Base-by-base conservation (phyloP, 352 stramenopile genomes). In the Aphanomyces stellatus region DNA sequence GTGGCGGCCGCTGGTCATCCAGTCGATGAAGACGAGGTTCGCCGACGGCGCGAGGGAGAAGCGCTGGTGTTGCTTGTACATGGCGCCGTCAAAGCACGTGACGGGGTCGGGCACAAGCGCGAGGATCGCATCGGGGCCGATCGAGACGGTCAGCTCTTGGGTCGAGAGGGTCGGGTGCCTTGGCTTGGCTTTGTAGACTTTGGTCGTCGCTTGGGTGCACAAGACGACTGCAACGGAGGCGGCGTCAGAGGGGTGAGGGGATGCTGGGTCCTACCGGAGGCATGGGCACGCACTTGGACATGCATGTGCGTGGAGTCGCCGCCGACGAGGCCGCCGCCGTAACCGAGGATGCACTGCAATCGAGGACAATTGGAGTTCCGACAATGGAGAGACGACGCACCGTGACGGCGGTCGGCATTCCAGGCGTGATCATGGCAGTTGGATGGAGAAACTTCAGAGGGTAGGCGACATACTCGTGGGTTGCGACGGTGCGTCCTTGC, bases 371-470 rank as follows among this genome's bases (percentile, higher is more conserved):
- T 60, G 40, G 28, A 51, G 31, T 7, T 49, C 51, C 1, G 22
- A 17, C 37, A 15, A 56, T 33, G 5, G n/a, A n/a, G n/a, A n/a
- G n/a, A n/a, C n/a, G n/a, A 8, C 79, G 40, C 43, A 92, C 86
- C 57, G 82, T 91, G 51, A 93, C 81, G 69, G 77, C 87, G 22
- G 84, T 90, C 69, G 88, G 81, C 48, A 83, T 85, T 28, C 72
- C 53, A 35, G 82, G 81, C 55, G 81, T 75, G 37, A 91, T 80
- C 19, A 77, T 80, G 17, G 73, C 74, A 37, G 76, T 78, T 43
- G 86, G 86, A 37, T 92, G 86, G 28, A 95, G 76, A 70, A 95
- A 95, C 70, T 95, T 95, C 71, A 95, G 73, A 56, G 86, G 86
- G 43, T 95, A 95, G 65, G 82, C 88, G 51, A 82, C 86, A 71